Base-by-base conservation (phyloP, 2,329 filamentous ascomycete genomes). In the Colletotrichum paranaense region DNA sequence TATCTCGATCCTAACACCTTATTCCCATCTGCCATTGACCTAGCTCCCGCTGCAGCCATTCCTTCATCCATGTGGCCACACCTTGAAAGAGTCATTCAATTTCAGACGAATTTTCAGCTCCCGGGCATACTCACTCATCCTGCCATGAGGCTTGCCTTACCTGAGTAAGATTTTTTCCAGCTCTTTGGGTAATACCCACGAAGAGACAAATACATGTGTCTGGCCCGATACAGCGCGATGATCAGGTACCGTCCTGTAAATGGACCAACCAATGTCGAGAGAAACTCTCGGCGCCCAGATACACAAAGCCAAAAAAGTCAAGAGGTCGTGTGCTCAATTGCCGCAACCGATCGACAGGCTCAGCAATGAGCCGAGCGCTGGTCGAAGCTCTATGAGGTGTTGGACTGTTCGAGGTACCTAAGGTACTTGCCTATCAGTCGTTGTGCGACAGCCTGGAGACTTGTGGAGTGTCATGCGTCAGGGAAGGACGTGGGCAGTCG, bases 41-140 rank as follows among this genome's bases (percentile, higher is more conserved):
- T 65, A 65, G 46, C 57, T 52, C 56, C 72, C 53, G 26, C 53
- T 11, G 52, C 58, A 7, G 14, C 64, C 1, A 56, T 75, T 9
- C 67, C 75, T 26, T 53, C 67, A 26, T 77, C 80, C 5, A 79
- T 80, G 0, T 74, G 77, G 75, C 26, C 67, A 70, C 46, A 57
- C 71, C 53, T 24, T 38, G 22, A 30, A 19, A 56, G 46, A 32
- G 26, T 1, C 11, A 26, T 9, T 49, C 19, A 32, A 32, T 14
- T 60, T 66, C 60, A 26, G 67, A 71, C 67, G 56, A 71, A 66
- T 59, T 62, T 58, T 57, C 35, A 28, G 67, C 55, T 71, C 60
- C 62, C 67, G 26, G 28, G 68, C 71, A 71, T 7, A 28, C 22
- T 22, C 16, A 19, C 38, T 42, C 35, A 42, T 12, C 35, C 35